Evolutionary conservation across 2,329 filamentous ascomycete genomes (phyloP).

Genomic region (Arthroderma sp.): DNA sequence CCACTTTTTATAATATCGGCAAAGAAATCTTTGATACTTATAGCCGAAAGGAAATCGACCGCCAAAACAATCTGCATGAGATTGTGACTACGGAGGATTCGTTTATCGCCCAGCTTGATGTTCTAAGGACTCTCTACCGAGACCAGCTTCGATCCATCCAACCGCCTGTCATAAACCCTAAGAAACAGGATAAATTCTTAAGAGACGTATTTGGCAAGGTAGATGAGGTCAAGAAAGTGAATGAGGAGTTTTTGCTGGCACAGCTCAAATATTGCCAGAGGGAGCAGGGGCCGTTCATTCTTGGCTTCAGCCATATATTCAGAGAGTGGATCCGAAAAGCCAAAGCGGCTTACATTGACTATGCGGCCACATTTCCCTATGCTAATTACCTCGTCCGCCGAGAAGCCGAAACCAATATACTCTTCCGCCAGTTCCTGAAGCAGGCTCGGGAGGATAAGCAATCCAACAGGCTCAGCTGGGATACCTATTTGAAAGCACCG

Average conservation of each 20-base stretch:
- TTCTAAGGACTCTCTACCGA: slow-evolving; percentile 72
- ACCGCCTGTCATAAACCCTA: slow-evolving; percentile 67
- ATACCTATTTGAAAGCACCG: slow-evolving; percentile 83
- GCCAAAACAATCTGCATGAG: slow-evolving; percentile 89
- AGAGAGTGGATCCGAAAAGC: slow-evolving; percentile 97
- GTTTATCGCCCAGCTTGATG: slow-evolving; percentile 79
- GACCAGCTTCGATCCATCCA: slow-evolving; percentile 62
- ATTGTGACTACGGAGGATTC: slow-evolving; percentile 86
- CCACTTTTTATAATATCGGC: slow-evolving; percentile 71
- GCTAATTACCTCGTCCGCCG: slow-evolving; percentile 72
- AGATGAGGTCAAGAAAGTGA: slow-evolving; percentile 75
- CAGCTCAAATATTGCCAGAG: slow-evolving; percentile 95
- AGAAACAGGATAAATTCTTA: slow-evolving; percentile 67
- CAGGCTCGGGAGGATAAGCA: slow-evolving; percentile 63
- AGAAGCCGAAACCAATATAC: slow-evolving; percentile 69
- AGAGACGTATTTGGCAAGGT: slow-evolving; percentile 80
- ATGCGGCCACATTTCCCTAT: slow-evolving; percentile 74
- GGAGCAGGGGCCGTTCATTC: slow-evolving; percentile 89
- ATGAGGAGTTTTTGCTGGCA: slow-evolving; percentile 81
- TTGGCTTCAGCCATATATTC: slow-evolving; percentile 93
- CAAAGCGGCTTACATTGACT: slow-evolving; percentile 76
- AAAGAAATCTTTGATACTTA: slow-evolving; percentile 60
- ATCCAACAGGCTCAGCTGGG: slow-evolving; percentile 78
- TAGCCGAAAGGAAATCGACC: slow-evolving; percentile 75
- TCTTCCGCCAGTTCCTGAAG: slow-evolving; percentile 78